Evolutionary conservation across 495 filamentous ascomycete species (phyloP).

Genomic region (Neurospora terricola): DNA sequence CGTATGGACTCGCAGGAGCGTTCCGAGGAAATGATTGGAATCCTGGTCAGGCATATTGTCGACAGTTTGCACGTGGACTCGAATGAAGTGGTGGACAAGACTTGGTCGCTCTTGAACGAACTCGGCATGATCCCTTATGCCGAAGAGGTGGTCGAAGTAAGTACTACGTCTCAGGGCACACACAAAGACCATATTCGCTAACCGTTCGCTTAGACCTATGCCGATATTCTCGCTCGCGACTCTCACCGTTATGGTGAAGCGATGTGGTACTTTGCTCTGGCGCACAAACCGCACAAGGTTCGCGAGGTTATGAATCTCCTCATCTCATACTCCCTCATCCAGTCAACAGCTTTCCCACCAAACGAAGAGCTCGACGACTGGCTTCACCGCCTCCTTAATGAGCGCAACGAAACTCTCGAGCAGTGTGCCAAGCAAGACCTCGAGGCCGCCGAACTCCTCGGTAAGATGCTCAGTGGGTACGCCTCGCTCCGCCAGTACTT

Average conservation of each 20-base stretch:
- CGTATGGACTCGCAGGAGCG: slow-evolving; percentile 56
- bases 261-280: slow-evolving; percentile 77
- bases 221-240: slow-evolving; percentile 54
- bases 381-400: slow-evolving; percentile 53
- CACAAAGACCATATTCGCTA: slow-evolving; percentile 12
- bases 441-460: slow-evolving; percentile 69
- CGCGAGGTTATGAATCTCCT: slow-evolving; percentile 75
- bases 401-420: slow-evolving; percentile 55
- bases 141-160: slow-evolving; percentile 64
- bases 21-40: slow-evolving; percentile 55
- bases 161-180: slow-evolving; percentile 16
- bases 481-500: slow-evolving; percentile 82
- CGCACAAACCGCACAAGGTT: slow-evolving; percentile 62
- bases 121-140: slow-evolving; percentile 63
- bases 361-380: slow-evolving; percentile 54
- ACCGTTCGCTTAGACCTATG: slow-evolving; percentile 54
- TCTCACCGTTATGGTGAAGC: slow-evolving; percentile 69
- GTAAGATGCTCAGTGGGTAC: slow-evolving; percentile 79
- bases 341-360: slow-evolving; percentile 70
- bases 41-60: slow-evolving; percentile 47
- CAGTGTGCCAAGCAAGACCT: slow-evolving; percentile 55
- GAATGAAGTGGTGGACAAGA: slow-evolving; percentile 57
- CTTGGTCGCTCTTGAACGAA: slow-evolving; percentile 59
- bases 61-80: slow-evolving; percentile 53
- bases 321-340: slow-evolving; percentile 73